Conservation (phyloP, 495 filamentous ascomycete genomes). For the Neurospora sp. region DNA sequence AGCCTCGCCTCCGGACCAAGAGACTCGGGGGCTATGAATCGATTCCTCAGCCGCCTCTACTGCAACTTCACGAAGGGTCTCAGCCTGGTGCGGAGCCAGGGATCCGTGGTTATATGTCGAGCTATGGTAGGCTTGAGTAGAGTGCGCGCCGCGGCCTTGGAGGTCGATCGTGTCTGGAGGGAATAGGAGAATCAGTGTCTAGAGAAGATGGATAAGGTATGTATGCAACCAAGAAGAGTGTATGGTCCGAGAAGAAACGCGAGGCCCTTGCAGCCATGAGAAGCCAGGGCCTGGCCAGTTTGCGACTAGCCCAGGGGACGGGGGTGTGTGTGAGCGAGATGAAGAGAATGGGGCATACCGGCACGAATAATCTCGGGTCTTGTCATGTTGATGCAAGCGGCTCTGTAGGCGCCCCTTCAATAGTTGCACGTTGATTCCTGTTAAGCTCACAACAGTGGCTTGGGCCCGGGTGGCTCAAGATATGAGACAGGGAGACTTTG, state of each 20-base stretch:
- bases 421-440: not conserved
- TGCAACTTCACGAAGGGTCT: slow-evolving; percentile 66
- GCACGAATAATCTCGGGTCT: slow-evolving; percentile 71
- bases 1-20: slow-evolving; percentile 40
- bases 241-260: slow-evolving; percentile 6
- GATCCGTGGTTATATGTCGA: slow-evolving; percentile 36
- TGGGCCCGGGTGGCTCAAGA: not conserved
- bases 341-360: slow-evolving; percentile 39
- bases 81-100: slow-evolving; percentile 73
- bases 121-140: slow-evolving; percentile 63
- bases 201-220: slow-evolving; percentile 8
- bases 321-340: slow-evolving; percentile 15
- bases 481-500: not conserved
- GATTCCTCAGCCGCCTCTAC: slow-evolving; percentile 62
- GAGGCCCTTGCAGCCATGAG: slow-evolving; percentile 14
- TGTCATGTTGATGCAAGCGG: slow-evolving; percentile 45
- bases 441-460: not conserved
- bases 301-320: not conserved
- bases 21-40: slow-evolving; percentile 40
- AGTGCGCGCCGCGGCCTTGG: slow-evolving; percentile 70
- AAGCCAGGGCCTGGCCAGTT: slow-evolving; percentile 6
- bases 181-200: slow-evolving; percentile 8
- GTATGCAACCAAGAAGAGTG: slow-evolving; percentile 3
- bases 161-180: slow-evolving; percentile 85
- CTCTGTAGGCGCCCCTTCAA: not conserved